A percentile compares a stretch with the other conserved stretches of the same genome.
These are phyloP conservation scores for Castanea crenata DNA, from an alignment of 306 rosid genomes.

Conservation along the genomic window DNA sequence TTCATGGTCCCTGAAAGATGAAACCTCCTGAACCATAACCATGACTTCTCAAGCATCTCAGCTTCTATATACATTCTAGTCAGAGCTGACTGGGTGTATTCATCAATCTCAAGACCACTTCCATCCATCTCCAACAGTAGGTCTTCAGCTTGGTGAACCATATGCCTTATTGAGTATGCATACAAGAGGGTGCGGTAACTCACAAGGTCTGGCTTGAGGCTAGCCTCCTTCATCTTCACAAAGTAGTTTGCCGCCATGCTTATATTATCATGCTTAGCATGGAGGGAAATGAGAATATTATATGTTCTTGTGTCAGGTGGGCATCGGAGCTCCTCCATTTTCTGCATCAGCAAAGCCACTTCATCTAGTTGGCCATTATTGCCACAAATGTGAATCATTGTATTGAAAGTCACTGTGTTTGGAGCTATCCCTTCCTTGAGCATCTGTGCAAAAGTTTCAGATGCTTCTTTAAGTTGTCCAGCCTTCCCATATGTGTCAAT, in stretches of 20 bases:
- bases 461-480: conserved; percentile 60
- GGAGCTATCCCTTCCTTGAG: conserved; percentile 77
- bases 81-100: conserved; percentile 71
- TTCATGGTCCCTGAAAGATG: conserved; percentile 55
- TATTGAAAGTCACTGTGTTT: conserved; percentile 70
- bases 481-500: conserved; percentile 75
- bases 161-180: conserved; percentile 68
- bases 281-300: conserved; percentile 65
- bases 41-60: conserved; percentile 61
- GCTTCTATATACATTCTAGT: conserved; percentile 73
- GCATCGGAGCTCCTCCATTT: conserved; percentile 69
- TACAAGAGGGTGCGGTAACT: conserved; percentile 70
- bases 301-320: conserved; percentile 68
- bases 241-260: conserved; percentile 53
- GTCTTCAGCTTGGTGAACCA: conserved; percentile 63
- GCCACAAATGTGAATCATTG: conserved; percentile 82
- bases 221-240: conserved; percentile 54
- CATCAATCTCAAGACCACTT: conserved; percentile 66
- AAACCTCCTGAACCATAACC: conserved; percentile 74
- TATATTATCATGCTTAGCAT: conserved; percentile 52
- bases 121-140: conserved; percentile 66
- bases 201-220: conserved; percentile 58
- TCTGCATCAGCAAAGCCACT: conserved; percentile 54
- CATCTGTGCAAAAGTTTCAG: conserved; percentile 65
- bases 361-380: conserved; percentile 48